Conservation (phyloP, 2,329 filamentous ascomycete genomes). For the Ascocoryne sarcoides region DNA sequence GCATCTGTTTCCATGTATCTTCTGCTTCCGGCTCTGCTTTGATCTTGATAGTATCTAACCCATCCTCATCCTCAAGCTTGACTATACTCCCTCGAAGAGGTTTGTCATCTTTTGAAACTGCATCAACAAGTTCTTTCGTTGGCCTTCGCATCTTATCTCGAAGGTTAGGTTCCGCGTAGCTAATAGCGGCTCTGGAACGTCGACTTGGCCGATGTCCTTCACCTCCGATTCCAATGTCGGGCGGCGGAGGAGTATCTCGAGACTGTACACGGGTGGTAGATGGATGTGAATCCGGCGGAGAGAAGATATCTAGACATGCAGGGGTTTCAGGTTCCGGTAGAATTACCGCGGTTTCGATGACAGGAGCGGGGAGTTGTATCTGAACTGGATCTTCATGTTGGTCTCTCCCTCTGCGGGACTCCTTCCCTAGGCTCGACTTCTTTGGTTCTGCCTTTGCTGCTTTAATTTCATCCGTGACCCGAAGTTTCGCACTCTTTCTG, state of each 20-base stretch:
- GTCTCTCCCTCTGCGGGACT: constrained; percentile 10
- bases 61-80: constrained; percentile 20
- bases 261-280: constrained; percentile 24
- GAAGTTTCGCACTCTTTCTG: constrained; percentile 38
- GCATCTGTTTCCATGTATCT: constrained; percentile 26
- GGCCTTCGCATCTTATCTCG: constrained; percentile 78
- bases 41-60: constrained; percentile 10
- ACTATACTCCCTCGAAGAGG: constrained; percentile 23
- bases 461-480: constrained; percentile 31
- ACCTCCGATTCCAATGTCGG: constrained; percentile 44
- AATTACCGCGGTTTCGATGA: constrained; percentile 25
- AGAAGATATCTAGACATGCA: constrained; percentile 35
- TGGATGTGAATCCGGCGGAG: constrained; percentile 42
- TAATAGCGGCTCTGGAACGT: constrained; percentile 59
- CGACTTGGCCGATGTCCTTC: constrained; percentile 57
- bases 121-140: constrained; percentile 66
- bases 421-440: constrained; percentile 16
- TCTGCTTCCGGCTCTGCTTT: constrained; percentile 25
- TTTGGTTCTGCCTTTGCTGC: constrained; percentile 32
- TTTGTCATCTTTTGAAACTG: constrained; percentile 57
- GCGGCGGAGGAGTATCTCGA: constrained; percentile 51
- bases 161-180: constrained; percentile 75
- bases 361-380: constrained; percentile 7
- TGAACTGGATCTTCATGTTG: constrained; percentile 11
- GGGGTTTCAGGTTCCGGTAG: constrained; percentile 29